phyloP scores from a whole-genome alignment of 768 basidiomycete species.

The Trametes punicea region DNA sequence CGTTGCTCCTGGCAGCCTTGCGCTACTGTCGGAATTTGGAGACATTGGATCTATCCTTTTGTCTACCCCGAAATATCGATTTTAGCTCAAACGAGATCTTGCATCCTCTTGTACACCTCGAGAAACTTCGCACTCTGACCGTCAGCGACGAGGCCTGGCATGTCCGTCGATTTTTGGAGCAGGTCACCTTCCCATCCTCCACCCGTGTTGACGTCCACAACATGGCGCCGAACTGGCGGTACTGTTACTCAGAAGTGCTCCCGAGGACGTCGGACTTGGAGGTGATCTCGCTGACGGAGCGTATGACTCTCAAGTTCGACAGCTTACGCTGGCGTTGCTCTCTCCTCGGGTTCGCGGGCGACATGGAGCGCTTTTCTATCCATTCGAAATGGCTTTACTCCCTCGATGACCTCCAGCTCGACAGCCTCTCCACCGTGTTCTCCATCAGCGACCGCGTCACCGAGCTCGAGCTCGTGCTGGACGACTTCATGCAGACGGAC shows the following conservation, averaged over 20 bases:
- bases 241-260: neutral
- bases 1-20: neutral
- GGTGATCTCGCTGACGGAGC: neutral
- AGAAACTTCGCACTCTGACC: neutral
- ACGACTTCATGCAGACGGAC: neutral
- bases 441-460: neutral
- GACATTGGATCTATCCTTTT: neutral
- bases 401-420: neutral
- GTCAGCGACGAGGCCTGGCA: neutral
- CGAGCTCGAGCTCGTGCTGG: neutral
- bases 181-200: neutral
- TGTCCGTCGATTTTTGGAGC: neutral
- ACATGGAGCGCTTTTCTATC: neutral
- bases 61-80: neutral
- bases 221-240: neutral
- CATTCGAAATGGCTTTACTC: neutral
- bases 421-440: neutral
- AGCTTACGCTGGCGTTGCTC: neutral
- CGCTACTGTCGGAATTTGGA: neutral
- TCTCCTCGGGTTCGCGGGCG: neutral
- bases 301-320: neutral
- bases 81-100: neutral
- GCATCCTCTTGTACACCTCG: neutral
- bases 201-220: neutral
- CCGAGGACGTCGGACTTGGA: neutral